Evolutionary conservation across 1,139 yeast species (phyloP), one percentile per base, ranked within the genome.

Genomic region (Kodamaea sp.): DNA sequence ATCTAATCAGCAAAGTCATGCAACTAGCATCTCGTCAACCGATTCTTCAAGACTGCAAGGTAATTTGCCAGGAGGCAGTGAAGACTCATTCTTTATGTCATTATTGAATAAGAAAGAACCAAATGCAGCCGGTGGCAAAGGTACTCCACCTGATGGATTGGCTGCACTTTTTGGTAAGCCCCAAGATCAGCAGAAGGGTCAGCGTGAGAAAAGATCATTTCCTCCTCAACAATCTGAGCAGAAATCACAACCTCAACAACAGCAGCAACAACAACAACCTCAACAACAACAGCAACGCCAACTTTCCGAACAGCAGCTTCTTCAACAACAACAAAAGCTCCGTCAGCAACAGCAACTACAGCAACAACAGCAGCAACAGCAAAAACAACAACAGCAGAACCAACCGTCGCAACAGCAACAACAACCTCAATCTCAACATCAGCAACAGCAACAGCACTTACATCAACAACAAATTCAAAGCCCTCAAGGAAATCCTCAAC

Each of bases 51-150:
- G 24, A 5, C 40, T 28, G 35, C 18, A 19, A 14, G 32, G 34
- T 12, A n/a, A 26, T 21, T 18, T 18, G 9, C 21, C 21, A 7
- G 21, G 21, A 18, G 21, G 21, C 8, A 18, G 9, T 18, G 73
- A 74, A 44, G 81, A 76, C 41, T 59, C 73, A 5, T 78, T 78
- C 43, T 76, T 78, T 53, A 64, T 72, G 63, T 74, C 83, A 0
- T 59, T 78, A 37, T 55, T 78, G 50, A 63, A 61, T 30, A 76
- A 71, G 47, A 55, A 59, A 31, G 62, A 53, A 28, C 24, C 40
- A 12, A 21, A 23, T 26, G 28, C 35, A 25, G 23, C 43, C 20
- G 34, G 38, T 15, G 16, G 31, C 7, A 22, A 15, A 9, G 23
- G 16, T 22, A 32, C 35, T 3, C 33, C 37, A 8, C 30, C 26